These are phyloP conservation scores for Talaromyces borbonicus DNA, from an alignment of 495 filamentous ascomycete species.

Conservation along the genomic window DNA sequence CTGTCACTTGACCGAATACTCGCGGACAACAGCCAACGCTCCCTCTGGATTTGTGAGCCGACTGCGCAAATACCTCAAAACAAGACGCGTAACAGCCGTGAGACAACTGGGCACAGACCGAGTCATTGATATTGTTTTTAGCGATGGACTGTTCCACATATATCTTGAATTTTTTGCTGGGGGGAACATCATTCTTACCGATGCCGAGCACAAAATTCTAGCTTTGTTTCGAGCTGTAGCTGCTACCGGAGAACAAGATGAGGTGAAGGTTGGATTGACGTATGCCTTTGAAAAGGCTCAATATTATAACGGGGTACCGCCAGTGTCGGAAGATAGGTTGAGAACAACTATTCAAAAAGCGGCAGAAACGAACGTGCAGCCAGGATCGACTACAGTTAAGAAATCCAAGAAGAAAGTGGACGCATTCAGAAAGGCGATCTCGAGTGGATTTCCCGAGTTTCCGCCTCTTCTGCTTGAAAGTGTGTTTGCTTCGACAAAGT, in stretches of 20 bases:
- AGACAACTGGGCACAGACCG: conserved; percentile 87
- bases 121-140: conserved; percentile 86
- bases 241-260: conserved; percentile 59
- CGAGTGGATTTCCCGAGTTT: conserved; percentile 73
- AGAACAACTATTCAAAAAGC: conserved; percentile 57
- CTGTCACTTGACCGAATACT: conserved; percentile 85
- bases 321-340: conserved; percentile 62
- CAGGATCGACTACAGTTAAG: conserved; percentile 42
- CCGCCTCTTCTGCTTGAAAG: conserved; percentile 83
- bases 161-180: conserved; percentile 93
- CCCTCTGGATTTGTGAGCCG: conserved; percentile 76
- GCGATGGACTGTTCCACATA: conserved; percentile 76
- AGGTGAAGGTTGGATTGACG: conserved; percentile 59
- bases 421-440: conserved; percentile 65
- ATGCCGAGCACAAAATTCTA: conserved; percentile 67
- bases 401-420: conserved; percentile 75
- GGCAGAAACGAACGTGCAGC: conserved; percentile 42
- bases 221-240: conserved; percentile 71
- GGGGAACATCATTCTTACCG: conserved; percentile 91
- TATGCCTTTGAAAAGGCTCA: conserved; percentile 78
- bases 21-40: conserved; percentile 68
- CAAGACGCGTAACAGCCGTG: conserved; percentile 70
- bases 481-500: conserved; percentile 55
- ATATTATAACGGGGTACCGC: conserved; percentile 65
- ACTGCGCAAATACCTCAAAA: conserved; percentile 79